These are phyloP conservation scores for Ambrosiella cleistominuta DNA, from an alignment of 2,329 filamentous ascomycete genomes.

Conservation along the genomic window DNA sequence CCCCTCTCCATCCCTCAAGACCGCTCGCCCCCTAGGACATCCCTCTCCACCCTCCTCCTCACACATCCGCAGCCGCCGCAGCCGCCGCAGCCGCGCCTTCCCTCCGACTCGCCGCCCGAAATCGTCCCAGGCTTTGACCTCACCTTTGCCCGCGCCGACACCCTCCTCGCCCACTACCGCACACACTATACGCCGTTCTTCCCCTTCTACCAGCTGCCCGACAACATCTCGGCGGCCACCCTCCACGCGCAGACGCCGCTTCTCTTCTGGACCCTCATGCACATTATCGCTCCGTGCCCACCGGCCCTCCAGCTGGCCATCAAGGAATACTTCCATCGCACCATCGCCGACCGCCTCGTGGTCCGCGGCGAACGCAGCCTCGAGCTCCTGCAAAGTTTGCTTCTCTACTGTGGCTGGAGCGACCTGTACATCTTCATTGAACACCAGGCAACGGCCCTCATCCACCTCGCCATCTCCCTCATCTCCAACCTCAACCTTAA, in stretches of 20 bases:
- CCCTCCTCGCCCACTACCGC: conserved; percentile 21
- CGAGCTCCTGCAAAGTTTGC: conserved; percentile 23
- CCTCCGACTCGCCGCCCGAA: conserved; percentile 3
- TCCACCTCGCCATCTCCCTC: conserved; percentile 24
- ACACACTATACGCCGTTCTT: conserved; percentile 20
- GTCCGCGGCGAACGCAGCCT: conserved; percentile 21
- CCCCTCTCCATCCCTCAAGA: neutral
- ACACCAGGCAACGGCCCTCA: conserved; percentile 21
- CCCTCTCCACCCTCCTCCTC: conserved; percentile 20
- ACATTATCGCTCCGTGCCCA: conserved; percentile 19
- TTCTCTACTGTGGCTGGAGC: conserved; percentile 24
- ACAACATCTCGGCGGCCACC: conserved; percentile 15
- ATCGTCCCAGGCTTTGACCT: conserved; percentile 23
- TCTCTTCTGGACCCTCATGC: conserved; percentile 24
- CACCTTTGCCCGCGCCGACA: conserved; percentile 19
- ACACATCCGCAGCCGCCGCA: conserved; percentile 18
- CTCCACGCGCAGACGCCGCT: conserved; percentile 20
- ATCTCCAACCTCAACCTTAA: conserved; percentile 24
- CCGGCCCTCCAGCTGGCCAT: conserved; percentile 19
- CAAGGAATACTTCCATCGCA: conserved; percentile 22
- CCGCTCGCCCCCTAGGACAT: neutral
- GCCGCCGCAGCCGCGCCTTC: conserved; percentile 16
- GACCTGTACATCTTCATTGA: conserved; percentile 25
- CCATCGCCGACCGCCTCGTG: conserved; percentile 23
- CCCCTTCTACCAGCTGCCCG: conserved; percentile 23